Evolutionary conservation across 2,329 filamentous ascomycete genomes (phyloP).

Genomic region (Dactylellina cionopaga): DNA sequence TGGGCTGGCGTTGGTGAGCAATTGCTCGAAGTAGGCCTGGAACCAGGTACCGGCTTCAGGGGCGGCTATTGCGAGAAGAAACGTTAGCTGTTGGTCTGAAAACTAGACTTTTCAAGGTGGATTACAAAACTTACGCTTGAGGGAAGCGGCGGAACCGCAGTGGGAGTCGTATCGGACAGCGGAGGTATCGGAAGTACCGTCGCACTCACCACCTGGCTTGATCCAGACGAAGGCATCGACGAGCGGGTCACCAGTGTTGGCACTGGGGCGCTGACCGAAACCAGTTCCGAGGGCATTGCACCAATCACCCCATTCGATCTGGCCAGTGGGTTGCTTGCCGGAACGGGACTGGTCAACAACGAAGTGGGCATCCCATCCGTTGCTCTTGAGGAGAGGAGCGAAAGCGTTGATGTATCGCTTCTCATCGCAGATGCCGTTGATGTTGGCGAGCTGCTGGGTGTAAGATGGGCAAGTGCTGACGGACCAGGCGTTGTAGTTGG

Average conservation of each 20-base stretch:
- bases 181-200: constrained; percentile 65
- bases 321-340: constrained; percentile 64
- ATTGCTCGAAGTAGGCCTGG: constrained; percentile 64
- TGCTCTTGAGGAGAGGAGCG: constrained; percentile 58
- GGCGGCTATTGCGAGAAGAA: constrained; percentile 60
- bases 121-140: constrained; percentile 58
- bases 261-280: constrained; percentile 58
- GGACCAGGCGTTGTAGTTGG: constrained; percentile 66
- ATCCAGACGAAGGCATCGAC: constrained; percentile 59
- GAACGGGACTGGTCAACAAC: constrained; percentile 68
- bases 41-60: constrained; percentile 63
- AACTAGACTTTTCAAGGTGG: constrained; percentile 1
- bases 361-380: constrained; percentile 62
- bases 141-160: constrained; percentile 63
- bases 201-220: constrained; percentile 61
- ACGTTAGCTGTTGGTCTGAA: constrained; percentile 6
- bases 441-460: constrained; percentile 62
- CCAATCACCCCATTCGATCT: constrained; percentile 65
- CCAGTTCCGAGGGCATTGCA: constrained; percentile 60
- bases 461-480: constrained; percentile 61
- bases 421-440: constrained; percentile 54
- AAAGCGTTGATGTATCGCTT: constrained; percentile 62
- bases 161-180: constrained; percentile 67
- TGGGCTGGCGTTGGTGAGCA: constrained; percentile 62
- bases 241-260: constrained; percentile 55